Evolutionary conservation across 2,329 filamentous ascomycete genomes (phyloP), one percentile per base, ranked within the genome.

Genomic region (Pyrenochaeta sp.): DNA sequence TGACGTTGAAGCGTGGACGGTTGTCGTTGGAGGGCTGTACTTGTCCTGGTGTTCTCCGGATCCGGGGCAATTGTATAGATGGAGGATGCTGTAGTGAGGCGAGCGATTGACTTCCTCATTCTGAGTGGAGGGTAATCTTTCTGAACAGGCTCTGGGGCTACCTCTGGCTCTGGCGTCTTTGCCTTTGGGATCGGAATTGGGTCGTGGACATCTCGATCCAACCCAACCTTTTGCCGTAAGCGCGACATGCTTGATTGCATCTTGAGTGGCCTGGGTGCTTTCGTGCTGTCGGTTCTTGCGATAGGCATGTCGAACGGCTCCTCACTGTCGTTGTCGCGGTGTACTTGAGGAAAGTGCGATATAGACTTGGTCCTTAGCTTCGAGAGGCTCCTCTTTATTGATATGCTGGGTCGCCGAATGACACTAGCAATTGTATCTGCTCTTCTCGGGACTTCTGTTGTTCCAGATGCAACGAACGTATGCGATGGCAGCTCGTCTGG

Each of bases 401-500:
- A 53, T 5, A 68, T 30, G 21, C 60, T 67, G 7, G 67, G 62
- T 26, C 55, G 48, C 21, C 54, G 53, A 15, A 67, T 43, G 4
- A 55, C 53, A 8, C 43, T 44, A 6, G 54, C 54, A 15, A 70
- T 54, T 15, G 58, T 61, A 15, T 63, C 60, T 23, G 65, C 62
- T 47, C 64, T 51, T 18, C 52, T 58, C 4, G 62, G 62, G 7
- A 61, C 35, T 37, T 65, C 60, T 9, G 44, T 48, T n/a, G 53
- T 58, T 4, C 55, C 61, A 30, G 32, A 51, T 7, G 59, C 58
- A 13, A 53, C 55, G 34, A 57, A 61, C 0, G 54, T 61, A 34
- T 67, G 61, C 9, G 61, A 62, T 2, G 64, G 62, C 8, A 55
- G 35, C 28, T 61, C 56, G 27, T 68, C 62, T 7, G 61, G 59